Base-by-base conservation (phyloP, 257 asterid genomes). In the Ophiorrhiza pumila region DNA sequence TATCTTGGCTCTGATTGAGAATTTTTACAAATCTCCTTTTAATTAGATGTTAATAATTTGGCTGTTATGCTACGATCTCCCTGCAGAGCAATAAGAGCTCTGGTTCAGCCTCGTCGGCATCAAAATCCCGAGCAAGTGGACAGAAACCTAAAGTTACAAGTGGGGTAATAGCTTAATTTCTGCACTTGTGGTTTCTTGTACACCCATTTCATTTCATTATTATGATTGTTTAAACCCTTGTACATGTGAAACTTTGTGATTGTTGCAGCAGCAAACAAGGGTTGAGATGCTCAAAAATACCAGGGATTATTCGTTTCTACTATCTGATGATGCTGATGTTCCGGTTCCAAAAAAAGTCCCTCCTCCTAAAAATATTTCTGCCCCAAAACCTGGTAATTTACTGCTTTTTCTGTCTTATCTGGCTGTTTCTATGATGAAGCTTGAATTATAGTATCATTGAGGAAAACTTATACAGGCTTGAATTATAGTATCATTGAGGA, bases 231-330 rank as follows among this genome's bases (percentile, higher is more conserved):
- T 39, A 25, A 64, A 64, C 43, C 34, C 55, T 49, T 72, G 78
- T 37, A 55, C 65, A 53, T 23, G 49, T 42, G 22, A 52, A 35
- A 34, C 20, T 11, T 53, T 78, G 50, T 77, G 46, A 71, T 65
- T 74, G 41, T 20, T 78, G 86, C 91, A 91, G 98, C 64, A 82
- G 77, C 87, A 80, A 71, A 81, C 75, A 58, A 95, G 90, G 69
- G 93, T 81, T 0, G 94, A 95, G 83, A 84, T 89, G 75, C 81
- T 92, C 23, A 92, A 87, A 74, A 88, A 83, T 74, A 84, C 97
- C 17, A 86, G 99, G 80, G 99, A 95, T 77, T 95, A 95, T 74
- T 92, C 99, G 20, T 95, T 95, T 81, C 82, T 95, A 59, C 69
- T 87, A 77, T 87, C 95, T 57, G 96, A 90, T 68, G 98, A 95